Percentiles rank a stretch among this genome's conserved stretches.
Evolutionary conservation across 2,329 filamentous ascomycete species (phyloP).

Genomic region (Botrytis aclada): DNA sequence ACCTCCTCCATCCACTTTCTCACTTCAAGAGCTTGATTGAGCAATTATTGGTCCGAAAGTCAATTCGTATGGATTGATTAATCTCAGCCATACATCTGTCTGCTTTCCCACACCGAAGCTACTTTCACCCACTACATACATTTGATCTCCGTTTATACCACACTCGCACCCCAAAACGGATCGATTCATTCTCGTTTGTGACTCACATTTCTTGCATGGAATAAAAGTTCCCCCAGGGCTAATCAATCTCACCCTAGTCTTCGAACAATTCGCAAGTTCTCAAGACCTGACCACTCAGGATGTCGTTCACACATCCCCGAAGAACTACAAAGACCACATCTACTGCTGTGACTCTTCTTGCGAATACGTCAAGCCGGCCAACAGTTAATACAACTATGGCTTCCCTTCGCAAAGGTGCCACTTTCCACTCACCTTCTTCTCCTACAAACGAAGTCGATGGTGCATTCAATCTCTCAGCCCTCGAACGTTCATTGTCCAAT

Average conservation of each 20-base stretch:
- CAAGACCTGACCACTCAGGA: constrained; percentile 33
- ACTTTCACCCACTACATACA: background rate
- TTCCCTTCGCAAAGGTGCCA: constrained; percentile 67
- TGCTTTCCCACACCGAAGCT: constrained; percentile 7
- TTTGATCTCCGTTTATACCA: constrained; percentile 10
- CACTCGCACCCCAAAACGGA: constrained; percentile 2
- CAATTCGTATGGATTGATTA: constrained; percentile 1
- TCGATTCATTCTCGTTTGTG: constrained; percentile 25
- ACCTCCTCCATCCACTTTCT: background rate
- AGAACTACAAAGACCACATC: constrained; percentile 40
- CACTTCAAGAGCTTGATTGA: background rate
- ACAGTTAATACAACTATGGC: constrained; percentile 52
- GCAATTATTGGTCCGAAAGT: constrained; percentile 3
- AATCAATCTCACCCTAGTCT: constrained; percentile 31
- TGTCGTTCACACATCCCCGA: constrained; percentile 38
- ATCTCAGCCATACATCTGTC: background rate
- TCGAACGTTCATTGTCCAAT: constrained; percentile 65
- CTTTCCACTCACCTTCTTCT: constrained; percentile 50
- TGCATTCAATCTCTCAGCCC: constrained; percentile 38
- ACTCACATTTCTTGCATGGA: constrained; percentile 35
- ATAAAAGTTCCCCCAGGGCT: constrained; percentile 27
- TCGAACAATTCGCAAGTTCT: constrained; percentile 22
- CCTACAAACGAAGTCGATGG: constrained; percentile 21
- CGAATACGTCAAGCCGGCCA: constrained; percentile 44
- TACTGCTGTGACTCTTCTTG: constrained; percentile 45